Evolutionary conservation across 202 grass and related monocot genomes (phyloP), one percentile per base, ranked within the genome.

Genomic region (Hordeum pubiflorum): DNA sequence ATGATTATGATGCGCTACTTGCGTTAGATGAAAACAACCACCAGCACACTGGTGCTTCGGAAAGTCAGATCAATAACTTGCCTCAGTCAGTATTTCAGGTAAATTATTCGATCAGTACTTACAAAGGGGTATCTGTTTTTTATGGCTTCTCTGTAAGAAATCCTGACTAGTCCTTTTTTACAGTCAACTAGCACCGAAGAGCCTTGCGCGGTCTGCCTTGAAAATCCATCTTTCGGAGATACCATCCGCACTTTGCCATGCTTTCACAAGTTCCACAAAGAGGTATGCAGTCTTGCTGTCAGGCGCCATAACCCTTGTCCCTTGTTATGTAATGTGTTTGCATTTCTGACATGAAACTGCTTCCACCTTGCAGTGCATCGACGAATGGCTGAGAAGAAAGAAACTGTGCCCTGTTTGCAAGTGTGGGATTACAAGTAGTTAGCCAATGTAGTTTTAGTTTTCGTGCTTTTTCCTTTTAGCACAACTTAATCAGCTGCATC

Each of bases 221-320:
- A 94, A 66, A 92, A 83, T 56, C 94, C 86, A 14, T 82, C 77
- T 23, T 21, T 91, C 9, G 94, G 94, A 85, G 89, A 92, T 46
- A 92, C 86, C 70, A 87, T 97, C 26, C 87, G 88, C 37, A 92
- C 92, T 89, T 69, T 97, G 54, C 91, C 89, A 79, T 97, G 94
- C 91, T 86, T 94, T 59, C 94, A 97, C 44, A 92, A 89, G 84
- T 97, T 97, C 62, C 94, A 97, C 75, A 92, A 97, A 92, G 86
- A 97, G 37, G 89, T 94, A 86, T 55, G 72, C 50, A 15, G 14
- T 81, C 56, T 15, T 46, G 11, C 46, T 72, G 50, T 71, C 22
- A 57, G 15, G 21, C 54, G 60, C 71, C 43, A 52, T 71, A 73
- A 50, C 69, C 50, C 17, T 54, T 54, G 50, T n/a, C 17, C 26